Conservation (phyloP, 371 early-diverging fungal genomes). For the Umbelopsis sp. region DNA sequence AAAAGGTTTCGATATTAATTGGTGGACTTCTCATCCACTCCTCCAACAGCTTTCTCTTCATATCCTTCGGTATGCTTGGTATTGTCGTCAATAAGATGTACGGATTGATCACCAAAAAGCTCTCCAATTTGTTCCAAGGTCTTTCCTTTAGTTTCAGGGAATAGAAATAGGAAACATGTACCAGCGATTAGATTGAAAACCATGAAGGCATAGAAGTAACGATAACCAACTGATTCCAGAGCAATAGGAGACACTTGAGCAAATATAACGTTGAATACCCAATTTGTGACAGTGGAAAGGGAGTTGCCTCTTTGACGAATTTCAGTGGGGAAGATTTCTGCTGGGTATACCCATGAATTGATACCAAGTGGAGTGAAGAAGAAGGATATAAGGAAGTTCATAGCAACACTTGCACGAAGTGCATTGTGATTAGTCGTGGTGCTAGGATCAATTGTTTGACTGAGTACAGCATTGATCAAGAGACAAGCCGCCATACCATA, state of each 20-base stretch:
- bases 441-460: constrained; percentile 23
- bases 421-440: constrained; percentile 8
- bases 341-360: constrained; percentile 65
- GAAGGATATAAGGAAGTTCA: constrained; percentile 51
- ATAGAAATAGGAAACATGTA: constrained; percentile 43
- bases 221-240: constrained; percentile 38
- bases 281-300: constrained; percentile 70
- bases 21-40: not conserved
- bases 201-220: constrained; percentile 46
- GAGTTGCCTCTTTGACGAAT: constrained; percentile 60
- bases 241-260: constrained; percentile 44
- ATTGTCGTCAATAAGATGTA: constrained; percentile 1
- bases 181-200: constrained; percentile 38
- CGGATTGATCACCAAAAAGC: constrained; percentile 34
- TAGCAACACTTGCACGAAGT: constrained; percentile 20
- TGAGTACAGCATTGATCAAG: constrained; percentile 31
- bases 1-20: not conserved
- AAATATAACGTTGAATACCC: constrained; percentile 57
- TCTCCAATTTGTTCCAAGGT: constrained; percentile 61
- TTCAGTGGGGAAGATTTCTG: constrained; percentile 60
- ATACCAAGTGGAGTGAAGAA: constrained; percentile 66
- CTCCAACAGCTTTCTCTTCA: constrained; percentile 9
- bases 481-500: constrained; percentile 18
- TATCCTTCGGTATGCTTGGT: not conserved
- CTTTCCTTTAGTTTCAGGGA: constrained; percentile 62